Evolutionary conservation across 805 yeast species (phyloP), one percentile per base, ranked within the genome.

Genomic region (Saccharomycopsis sp.): DNA sequence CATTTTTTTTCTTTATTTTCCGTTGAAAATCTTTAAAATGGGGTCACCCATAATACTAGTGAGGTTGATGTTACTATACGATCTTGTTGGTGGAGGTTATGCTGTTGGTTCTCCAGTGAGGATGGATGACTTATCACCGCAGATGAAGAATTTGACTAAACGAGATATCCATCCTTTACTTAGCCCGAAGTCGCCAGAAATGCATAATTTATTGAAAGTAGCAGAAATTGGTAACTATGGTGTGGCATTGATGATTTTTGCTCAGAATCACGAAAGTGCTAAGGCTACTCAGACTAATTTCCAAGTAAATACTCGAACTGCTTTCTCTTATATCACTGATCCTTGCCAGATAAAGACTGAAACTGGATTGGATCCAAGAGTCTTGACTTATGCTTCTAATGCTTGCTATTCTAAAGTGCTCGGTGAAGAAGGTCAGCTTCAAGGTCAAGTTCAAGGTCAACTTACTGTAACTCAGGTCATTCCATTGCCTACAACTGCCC

Each of bases 211-310:
- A 4, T 26, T 45, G 50, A 42, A 38, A 22, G 19, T 21, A n/a
- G 50, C 47, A 36, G 50, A 45, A 17, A 29, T 45, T 11, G 50
- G 43, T 11, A 45, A 45, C 48, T 45, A 45, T 22, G 46, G 47
- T 11, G 50, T 37, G n/a, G 50, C 38, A 6, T 20, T 45, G 6
- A 41, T 35, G 4, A 16, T 44, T 6, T 11, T 44, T 13, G 19
- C 32, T 16, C 47, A 43, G 41, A 45, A 45, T 34, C 38, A 42
- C 16, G 22, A 11, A 16, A 32, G 21, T 7, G 32, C 32, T 11
- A 22, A 36, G 19, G 47, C 50, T 16, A 45, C 50, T 4, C 42
- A 37, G 29, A 45, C 50, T 17, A 32, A 14, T 8, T 28, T 41
- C 11, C 36, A 45, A n/a, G 22, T 42, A 5, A 37, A 24, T 5